Evolutionary conservation across 2,329 filamentous ascomycete species (phyloP), one percentile per base, ranked within the genome.

Genomic region (Paraphoma chrysanthemicola): DNA sequence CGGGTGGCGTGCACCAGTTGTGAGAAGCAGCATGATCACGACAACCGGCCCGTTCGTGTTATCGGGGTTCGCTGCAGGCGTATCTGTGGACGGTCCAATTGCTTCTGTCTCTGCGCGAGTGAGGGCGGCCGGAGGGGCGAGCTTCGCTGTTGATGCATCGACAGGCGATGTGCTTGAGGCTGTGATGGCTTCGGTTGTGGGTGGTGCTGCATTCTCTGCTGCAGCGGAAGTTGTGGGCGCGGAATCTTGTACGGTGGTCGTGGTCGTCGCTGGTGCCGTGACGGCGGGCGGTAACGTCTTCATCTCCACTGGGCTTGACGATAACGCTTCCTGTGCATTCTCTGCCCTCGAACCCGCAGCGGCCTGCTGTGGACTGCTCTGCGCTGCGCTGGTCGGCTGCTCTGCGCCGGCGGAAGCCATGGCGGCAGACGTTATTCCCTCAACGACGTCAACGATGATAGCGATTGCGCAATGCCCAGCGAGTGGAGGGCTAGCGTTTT

Each of bases 21-120:
- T 91, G 54, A 97, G 84, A 38, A 97, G 85, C 38, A 98, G 82
- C 50, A 92, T 96, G 65, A 98, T 96, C 60, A 86, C 85, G 72
- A 91, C 87, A 6, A 79, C 74, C 3, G 79, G 78, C 4, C 78
- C 75, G 54, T 74, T 73, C 23, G 71, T 63, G 46, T 70, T 71
- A 53, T 78, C 71, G 48, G 77, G 73, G 53, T 78, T 75, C 9
- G 72, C 68, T 9, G 74, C 73, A 6, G 78, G 77, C 2, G 70
- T 73, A 44, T 82, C 80, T 61, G 78, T 78, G 8, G 79, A 80
- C 16, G 80, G 79, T n/a, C 79, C 80, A 52, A 82, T 79, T 47
- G 79, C 79, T 68, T 81, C 79, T 23, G 77, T 78, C 59, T 81
- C 77, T 54, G 69, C 69, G 53, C 78, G 74, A 46, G 64, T 73